A percentile compares a stretch with the other conserved stretches of the same genome.
Evolutionary conservation across 106 monocot genomes (phyloP).

Genomic region (Xerophyta viscosa): DNA sequence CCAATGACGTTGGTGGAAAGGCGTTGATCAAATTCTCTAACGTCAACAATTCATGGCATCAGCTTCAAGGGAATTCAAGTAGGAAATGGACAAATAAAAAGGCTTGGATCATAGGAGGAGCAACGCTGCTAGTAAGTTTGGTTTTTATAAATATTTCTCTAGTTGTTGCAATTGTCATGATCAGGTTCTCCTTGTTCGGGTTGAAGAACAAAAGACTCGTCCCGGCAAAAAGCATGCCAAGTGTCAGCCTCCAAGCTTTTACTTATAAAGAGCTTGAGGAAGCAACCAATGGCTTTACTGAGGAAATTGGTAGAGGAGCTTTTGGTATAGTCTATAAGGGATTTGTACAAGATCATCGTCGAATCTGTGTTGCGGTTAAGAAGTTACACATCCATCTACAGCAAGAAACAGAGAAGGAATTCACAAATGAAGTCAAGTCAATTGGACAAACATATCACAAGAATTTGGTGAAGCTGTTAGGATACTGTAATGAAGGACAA

Average conservation of each 20-base stretch:
- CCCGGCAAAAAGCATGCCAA: background rate
- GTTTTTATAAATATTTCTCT: background rate
- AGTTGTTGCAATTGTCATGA: background rate
- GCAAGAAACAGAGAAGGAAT: constrained; percentile 11
- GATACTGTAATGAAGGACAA: constrained; percentile 1
- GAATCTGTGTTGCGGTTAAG: constrained; percentile 20
- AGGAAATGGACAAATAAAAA: too few relatives aligned
- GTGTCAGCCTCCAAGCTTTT: constrained; percentile 5
- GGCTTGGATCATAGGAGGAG: too few relatives aligned
- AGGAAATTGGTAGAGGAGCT: constrained; percentile 30
- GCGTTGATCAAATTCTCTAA: constrained; percentile 11
- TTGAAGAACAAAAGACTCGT: background rate
- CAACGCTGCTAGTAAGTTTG: background rate
- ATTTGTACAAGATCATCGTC: background rate
- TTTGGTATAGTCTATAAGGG: constrained; percentile 31
- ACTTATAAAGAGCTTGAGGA: constrained; percentile 24
- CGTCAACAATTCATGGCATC: too few relatives aligned
- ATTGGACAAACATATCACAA: constrained; percentile 6
- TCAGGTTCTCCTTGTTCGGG: background rate
- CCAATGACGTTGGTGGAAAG: background rate
- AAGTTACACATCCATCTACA: constrained; percentile 14
- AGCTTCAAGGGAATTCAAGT: too few relatives aligned
- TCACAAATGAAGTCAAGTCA: constrained; percentile 2
- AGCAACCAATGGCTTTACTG: constrained; percentile 23
- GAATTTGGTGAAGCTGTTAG: constrained; percentile 4